Base-by-base conservation (phyloP, 495 filamentous ascomycete species). In the Penicillium parvum region DNA sequence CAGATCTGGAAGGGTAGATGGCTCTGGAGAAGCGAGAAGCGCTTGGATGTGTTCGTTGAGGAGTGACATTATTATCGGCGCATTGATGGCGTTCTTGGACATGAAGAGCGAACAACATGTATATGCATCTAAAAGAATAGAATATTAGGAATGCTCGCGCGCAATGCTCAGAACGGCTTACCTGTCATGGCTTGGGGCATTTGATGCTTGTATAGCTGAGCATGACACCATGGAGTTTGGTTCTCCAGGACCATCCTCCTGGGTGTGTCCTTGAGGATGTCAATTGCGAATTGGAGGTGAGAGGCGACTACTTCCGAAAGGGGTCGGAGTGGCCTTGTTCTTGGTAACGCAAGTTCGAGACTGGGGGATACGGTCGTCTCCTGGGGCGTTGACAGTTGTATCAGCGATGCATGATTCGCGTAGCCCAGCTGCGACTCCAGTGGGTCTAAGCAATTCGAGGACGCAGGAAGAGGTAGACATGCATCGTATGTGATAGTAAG, bases 181-280 rank as follows among this genome's bases (percentile, higher is more conserved):
- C 75, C 75, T 58, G 77, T 67, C 50, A 79, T 64, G 3, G 45
- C 60, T 14, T 50, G 46, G 1, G 75, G 75, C 72, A 77, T 75
- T 5, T 53, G 36, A 11, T 65, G 58, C 27, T 58, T 51, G 41
- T 77, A 77, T 1, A 79, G 55, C 10, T 61, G 51, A 1, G 54
- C 62, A 47, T 79, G 74, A 40, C 62, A 65, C 74, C 74, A 79
- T 0, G 68, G 68, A 0, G 69, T 76, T 37, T 62, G 60, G 29
- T 65, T 73, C 50, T 74, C 60, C 3, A 59, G 40, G 1, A 76
- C 70, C 69, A 77, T 73, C 47, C 58, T 72, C 20, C 52, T 58
- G 0, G 74, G 71, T 8, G 68, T 58, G 3, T 57, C 46, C 20
- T 63, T 64, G 5, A 74, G 52, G 10, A 48, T 47, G 38, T 71